phyloP scores from a whole-genome alignment of 257 asterid species.

The Solanum ossicruentum region DNA sequence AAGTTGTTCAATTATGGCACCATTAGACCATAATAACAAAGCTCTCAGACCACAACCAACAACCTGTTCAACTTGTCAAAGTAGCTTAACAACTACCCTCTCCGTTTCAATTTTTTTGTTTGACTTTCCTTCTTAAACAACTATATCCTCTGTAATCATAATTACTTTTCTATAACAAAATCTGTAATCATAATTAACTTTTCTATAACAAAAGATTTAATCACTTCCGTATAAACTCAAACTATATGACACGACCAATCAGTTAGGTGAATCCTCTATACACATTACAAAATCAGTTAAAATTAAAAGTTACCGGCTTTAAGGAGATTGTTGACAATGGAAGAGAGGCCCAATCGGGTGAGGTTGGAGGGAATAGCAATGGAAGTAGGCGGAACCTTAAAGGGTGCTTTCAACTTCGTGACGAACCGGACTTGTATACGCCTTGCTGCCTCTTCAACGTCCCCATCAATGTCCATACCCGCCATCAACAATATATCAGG shows the following conservation, averaged over 20 bases:
- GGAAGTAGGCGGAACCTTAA: slow-evolving; percentile 36
- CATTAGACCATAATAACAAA: background rate
- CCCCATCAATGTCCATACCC: slow-evolving; percentile 40
- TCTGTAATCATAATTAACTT: background rate
- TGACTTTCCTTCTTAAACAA: background rate
- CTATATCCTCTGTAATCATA: background rate
- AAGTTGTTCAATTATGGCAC: background rate
- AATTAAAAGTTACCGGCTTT: slow-evolving; percentile 24
- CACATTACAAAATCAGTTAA: background rate
- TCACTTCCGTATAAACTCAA: background rate
- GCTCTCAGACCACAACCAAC: background rate
- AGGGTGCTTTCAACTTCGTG: slow-evolving; percentile 51
- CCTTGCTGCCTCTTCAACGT: slow-evolving; percentile 28
- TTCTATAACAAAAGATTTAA: background rate
- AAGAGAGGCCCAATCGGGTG: slow-evolving; percentile 63
- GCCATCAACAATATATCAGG: background rate
- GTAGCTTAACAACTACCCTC: background rate
- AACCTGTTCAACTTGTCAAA: background rate
- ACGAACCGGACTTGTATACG: slow-evolving; percentile 69
- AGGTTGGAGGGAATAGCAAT: slow-evolving; percentile 69
- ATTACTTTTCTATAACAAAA: background rate
- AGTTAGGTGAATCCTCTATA: background rate
- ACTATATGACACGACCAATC: background rate
- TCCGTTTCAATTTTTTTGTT: no score
- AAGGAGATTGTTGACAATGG: slow-evolving; percentile 56